A percentile compares a stretch with the other conserved stretches of the same genome.
phyloP scores from a whole-genome alignment of 345 rosid species.

The Arabidopsis suecica region DNA sequence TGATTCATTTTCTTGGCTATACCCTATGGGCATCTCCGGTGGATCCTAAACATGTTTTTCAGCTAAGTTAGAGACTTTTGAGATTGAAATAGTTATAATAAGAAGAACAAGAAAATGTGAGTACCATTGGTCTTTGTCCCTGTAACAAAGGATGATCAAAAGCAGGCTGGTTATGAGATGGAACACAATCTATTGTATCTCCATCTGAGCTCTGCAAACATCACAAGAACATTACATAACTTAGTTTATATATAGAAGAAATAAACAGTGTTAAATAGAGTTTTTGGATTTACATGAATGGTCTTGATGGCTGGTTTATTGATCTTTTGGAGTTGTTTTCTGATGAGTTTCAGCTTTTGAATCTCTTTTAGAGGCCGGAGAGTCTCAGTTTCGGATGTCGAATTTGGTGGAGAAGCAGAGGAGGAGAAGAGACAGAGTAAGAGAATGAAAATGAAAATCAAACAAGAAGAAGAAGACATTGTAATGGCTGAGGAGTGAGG shows the following conservation, averaged over 20 bases:
- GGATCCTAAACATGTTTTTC: constrained; percentile 66
- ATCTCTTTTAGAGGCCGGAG: constrained; percentile 66
- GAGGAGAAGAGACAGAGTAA: constrained; percentile 49
- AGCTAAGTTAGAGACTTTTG: constrained; percentile 12
- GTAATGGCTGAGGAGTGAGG: constrained; percentile 58
- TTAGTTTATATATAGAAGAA: constrained; percentile 3
- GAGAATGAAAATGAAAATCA: constrained; percentile 54
- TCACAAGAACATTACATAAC: background rate
- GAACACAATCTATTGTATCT: constrained; percentile 83
- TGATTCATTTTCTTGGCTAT: constrained; percentile 45
- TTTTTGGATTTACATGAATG: constrained; percentile 62
- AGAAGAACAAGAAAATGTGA: constrained; percentile 15
- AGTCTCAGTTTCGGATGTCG: constrained; percentile 43
- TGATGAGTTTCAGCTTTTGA: constrained; percentile 59
- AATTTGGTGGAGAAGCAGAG: constrained; percentile 43
- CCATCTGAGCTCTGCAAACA: constrained; percentile 82
- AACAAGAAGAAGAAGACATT: constrained; percentile 54
- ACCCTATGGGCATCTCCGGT: constrained; percentile 73
- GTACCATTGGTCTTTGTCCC: constrained; percentile 77
- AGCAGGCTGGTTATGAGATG: constrained; percentile 84
- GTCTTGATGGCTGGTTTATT: constrained; percentile 86
- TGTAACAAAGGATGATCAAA: constrained; percentile 82
- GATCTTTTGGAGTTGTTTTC: constrained; percentile 68
- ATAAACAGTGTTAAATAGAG: constrained; percentile 8
- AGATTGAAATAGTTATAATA: background rate